Evolutionary conservation across 2,329 filamentous ascomycete genomes (phyloP).

Genomic region (Neopestalotiopsis rosae): DNA sequence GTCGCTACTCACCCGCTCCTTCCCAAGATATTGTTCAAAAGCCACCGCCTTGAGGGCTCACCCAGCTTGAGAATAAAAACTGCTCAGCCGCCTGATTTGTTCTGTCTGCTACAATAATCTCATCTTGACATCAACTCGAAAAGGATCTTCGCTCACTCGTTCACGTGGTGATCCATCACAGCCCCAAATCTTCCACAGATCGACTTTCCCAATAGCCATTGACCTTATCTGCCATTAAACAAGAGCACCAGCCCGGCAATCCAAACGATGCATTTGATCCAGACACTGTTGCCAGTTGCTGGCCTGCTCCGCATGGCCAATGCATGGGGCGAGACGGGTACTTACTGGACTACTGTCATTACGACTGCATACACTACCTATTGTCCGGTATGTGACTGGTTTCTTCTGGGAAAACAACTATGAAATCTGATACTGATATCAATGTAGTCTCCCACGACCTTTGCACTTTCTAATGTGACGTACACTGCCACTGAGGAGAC

Average conservation of each 20-base stretch:
- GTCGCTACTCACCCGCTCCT: too few relatives aligned
- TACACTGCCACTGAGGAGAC: slow-evolving; percentile 48
- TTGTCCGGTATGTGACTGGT: slow-evolving; percentile 45
- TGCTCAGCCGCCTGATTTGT: not conserved
- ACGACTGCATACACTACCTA: slow-evolving; percentile 45
- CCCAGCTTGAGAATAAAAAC: not conserved
- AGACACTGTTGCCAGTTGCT: slow-evolving; percentile 37
- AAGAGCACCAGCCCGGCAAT: slow-evolving; percentile 18
- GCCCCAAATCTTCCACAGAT: not conserved
- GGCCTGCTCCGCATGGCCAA: slow-evolving; percentile 37
- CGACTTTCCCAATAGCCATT: not conserved
- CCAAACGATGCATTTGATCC: slow-evolving; percentile 43
- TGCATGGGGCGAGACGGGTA: slow-evolving; percentile 30
- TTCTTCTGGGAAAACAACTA: slow-evolving; percentile 19
- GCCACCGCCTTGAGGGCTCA: not conserved
- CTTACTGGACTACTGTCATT: slow-evolving; percentile 42
- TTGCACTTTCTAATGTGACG: slow-evolving; percentile 46
- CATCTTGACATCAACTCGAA: not conserved
- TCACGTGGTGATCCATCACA: not conserved
- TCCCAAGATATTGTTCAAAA: too few relatives aligned
- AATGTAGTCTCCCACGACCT: slow-evolving; percentile 42
- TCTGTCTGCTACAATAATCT: not conserved
- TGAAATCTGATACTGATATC: not conserved
- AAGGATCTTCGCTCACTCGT: not conserved
- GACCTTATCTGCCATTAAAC: not conserved